Conservation (phyloP, 2,329 filamentous ascomycete genomes). For the Daldinia sp. region DNA sequence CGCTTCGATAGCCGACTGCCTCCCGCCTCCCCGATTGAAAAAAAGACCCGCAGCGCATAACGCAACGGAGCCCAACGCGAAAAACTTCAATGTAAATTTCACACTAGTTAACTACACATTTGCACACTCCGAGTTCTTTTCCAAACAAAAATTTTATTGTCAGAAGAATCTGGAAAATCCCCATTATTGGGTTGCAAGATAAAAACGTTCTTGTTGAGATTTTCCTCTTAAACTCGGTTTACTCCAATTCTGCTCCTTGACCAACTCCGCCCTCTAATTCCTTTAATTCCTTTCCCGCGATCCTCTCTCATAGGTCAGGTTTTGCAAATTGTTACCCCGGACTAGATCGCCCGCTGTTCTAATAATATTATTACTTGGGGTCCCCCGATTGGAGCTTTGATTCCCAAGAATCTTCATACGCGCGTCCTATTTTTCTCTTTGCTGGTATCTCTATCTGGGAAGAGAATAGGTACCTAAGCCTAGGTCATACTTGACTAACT, state of each 20-base stretch:
- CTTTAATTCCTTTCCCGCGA: slow-evolving; percentile 22
- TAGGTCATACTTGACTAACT: slow-evolving; percentile 13
- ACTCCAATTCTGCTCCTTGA: slow-evolving; percentile 23
- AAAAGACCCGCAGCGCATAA: slow-evolving; percentile 38
- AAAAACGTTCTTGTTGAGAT: slow-evolving; percentile 3
- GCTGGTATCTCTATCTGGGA: slow-evolving; percentile 5
- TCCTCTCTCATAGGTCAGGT: slow-evolving; percentile 18
- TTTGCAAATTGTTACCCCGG: slow-evolving; percentile 28
- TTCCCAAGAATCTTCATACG: background rate
- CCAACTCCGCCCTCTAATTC: slow-evolving; percentile 26
- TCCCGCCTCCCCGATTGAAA: slow-evolving; percentile 4
- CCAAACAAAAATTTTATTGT: slow-evolving; percentile 17
- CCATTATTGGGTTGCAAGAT: slow-evolving; percentile 33
- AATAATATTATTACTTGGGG: slow-evolving; percentile 33
- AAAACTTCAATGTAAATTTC: slow-evolving; percentile 37
- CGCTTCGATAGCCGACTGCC: background rate
- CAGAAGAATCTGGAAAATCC: slow-evolving; percentile 19
- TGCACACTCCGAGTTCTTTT: slow-evolving; percentile 25
- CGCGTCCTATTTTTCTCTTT: background rate
- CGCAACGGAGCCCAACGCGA: slow-evolving; percentile 43
- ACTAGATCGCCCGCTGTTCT: slow-evolving; percentile 31
- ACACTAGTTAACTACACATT: slow-evolving; percentile 1
- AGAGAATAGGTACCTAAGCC: background rate
- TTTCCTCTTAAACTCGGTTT: slow-evolving; percentile 1
- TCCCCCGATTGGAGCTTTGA: background rate